A percentile compares a stretch with the other conserved stretches of the same genome.
Evolutionary conservation across 2,329 filamentous ascomycete genomes (phyloP).

Genomic region (Arachnomyces sp.): DNA sequence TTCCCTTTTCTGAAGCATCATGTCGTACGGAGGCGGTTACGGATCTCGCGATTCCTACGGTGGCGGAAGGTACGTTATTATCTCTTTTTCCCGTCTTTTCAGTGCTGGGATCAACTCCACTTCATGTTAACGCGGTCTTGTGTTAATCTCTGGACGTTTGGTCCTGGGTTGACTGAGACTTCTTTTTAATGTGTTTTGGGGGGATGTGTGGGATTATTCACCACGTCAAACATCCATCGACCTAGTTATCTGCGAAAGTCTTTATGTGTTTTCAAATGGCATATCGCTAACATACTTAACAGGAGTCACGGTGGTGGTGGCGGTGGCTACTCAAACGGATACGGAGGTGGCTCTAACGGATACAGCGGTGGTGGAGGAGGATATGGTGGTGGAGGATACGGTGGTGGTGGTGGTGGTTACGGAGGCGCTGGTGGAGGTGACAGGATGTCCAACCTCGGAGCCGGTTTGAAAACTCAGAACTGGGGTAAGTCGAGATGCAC

Average conservation of each 20-base stretch:
- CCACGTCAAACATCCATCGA: not conserved
- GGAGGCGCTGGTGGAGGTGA: conserved; percentile 68
- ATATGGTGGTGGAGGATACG: conserved; percentile 26
- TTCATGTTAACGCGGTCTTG: not conserved
- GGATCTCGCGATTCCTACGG: conserved; percentile 44
- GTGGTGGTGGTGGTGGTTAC: conserved; percentile 31
- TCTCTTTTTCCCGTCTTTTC: conserved; percentile 14
- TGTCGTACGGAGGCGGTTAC: conserved; percentile 58
- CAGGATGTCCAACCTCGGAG: conserved; percentile 85
- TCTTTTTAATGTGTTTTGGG: too few species aligned
- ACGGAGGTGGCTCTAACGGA: conserved; percentile 13
- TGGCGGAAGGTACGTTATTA: conserved; percentile 37
- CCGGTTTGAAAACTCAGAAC: conserved; percentile 75
- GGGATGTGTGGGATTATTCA: conserved; percentile 1
- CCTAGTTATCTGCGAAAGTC: not conserved
- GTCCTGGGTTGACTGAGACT: not conserved
- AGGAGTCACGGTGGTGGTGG: conserved; percentile 39
- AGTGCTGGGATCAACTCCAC: not conserved
- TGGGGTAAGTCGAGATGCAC: conserved; percentile 61
- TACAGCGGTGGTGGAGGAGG: conserved; percentile 23
- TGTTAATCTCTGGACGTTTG: too few species aligned
- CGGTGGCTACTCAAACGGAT: conserved; percentile 36
- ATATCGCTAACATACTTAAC: not conserved
- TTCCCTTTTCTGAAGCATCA: conserved; percentile 30
- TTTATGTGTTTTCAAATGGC: conserved; percentile 4